phyloP scores from a whole-genome alignment of 768 basidiomycete species.

The Hericium alpestre region DNA sequence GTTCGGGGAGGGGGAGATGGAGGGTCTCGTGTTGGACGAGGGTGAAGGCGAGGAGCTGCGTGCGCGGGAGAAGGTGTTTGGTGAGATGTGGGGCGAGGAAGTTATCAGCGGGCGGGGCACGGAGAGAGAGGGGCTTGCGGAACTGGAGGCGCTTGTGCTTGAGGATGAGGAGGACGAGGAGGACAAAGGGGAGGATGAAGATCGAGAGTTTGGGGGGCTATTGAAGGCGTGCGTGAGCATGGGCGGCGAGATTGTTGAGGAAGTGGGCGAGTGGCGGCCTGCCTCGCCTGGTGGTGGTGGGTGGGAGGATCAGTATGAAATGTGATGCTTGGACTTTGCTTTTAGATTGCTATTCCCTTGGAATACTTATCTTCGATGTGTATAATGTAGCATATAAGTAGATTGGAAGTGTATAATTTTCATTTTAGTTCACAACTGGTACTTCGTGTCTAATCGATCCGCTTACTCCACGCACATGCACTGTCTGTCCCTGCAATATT shows the following conservation, averaged over 20 bases:
- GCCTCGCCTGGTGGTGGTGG: slow-evolving; percentile 23
- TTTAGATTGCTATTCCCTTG: background rate
- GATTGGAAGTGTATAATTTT: too few relatives aligned
- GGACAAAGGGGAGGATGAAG: slow-evolving; percentile 35
- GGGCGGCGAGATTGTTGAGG: slow-evolving; percentile 21
- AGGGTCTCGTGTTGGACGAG: slow-evolving; percentile 50
- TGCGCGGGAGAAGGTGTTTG: slow-evolving; percentile 7
- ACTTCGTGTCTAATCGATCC: too few relatives aligned
- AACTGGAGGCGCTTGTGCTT: slow-evolving; percentile 11
- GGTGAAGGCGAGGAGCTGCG: slow-evolving; percentile 17
- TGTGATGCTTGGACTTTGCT: slow-evolving; percentile 1
- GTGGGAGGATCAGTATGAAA: slow-evolving; percentile 20
- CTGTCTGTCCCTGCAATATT: too few relatives aligned
- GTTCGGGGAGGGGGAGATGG: slow-evolving; percentile 59
- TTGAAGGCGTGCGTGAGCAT: slow-evolving; percentile 6
- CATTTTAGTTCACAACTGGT: too few relatives aligned
- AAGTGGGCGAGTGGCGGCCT: slow-evolving; percentile 38
- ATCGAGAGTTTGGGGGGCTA: slow-evolving; percentile 40
- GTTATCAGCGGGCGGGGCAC: slow-evolving; percentile 1
- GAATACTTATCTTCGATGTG: background rate
- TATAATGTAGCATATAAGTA: background rate
- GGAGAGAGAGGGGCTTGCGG: background rate
- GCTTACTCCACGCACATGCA: too few relatives aligned
- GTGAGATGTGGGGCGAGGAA: slow-evolving; percentile 9
- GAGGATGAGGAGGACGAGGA: slow-evolving; percentile 14